Conservation (phyloP, 1,284 basidiomycete genomes). For the Leccinum pallidistipes region DNA sequence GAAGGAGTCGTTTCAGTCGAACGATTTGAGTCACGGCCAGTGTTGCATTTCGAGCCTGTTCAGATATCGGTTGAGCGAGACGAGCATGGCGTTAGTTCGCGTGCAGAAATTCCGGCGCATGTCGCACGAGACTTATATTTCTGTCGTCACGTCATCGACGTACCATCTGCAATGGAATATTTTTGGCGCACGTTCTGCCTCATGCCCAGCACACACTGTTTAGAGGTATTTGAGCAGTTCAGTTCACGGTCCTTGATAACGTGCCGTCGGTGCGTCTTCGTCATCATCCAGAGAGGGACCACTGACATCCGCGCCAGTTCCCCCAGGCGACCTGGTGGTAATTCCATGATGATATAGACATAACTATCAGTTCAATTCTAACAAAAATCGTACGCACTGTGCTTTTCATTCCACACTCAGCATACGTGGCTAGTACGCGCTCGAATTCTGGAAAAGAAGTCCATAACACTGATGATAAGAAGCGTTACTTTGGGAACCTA, state of each 20-base stretch:
- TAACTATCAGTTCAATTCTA: background rate
- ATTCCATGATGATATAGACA: background rate
- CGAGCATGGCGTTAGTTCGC: slow-evolving; percentile 84
- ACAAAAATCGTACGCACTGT: slow-evolving; percentile 37
- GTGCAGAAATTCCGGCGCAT: slow-evolving; percentile 86
- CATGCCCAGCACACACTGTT: no score
- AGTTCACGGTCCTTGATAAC: no score
- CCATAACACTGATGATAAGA: no score
- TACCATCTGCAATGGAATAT: no score
- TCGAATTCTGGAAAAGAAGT: no score
- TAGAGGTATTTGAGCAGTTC: no score
- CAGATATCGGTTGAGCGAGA: slow-evolving; percentile 92
- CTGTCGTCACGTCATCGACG: slow-evolving; percentile 35
- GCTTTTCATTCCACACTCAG: background rate
- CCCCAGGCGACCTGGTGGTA: slow-evolving; percentile 8
- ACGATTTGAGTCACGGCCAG: no score
- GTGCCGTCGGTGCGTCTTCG: no score
- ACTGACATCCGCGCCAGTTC: no score
- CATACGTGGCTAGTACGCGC: no score
- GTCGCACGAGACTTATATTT: slow-evolving; percentile 61
- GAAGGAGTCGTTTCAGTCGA: slow-evolving; percentile 23
- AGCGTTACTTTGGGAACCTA: slow-evolving; percentile 26
- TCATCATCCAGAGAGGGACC: background rate
- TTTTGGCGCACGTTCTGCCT: no score
- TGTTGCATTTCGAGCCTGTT: slow-evolving; percentile 28